These are phyloP conservation scores for Xanthoceras sorbifolium DNA, from an alignment of 345 rosid genomes.

Conservation along the genomic window DNA sequence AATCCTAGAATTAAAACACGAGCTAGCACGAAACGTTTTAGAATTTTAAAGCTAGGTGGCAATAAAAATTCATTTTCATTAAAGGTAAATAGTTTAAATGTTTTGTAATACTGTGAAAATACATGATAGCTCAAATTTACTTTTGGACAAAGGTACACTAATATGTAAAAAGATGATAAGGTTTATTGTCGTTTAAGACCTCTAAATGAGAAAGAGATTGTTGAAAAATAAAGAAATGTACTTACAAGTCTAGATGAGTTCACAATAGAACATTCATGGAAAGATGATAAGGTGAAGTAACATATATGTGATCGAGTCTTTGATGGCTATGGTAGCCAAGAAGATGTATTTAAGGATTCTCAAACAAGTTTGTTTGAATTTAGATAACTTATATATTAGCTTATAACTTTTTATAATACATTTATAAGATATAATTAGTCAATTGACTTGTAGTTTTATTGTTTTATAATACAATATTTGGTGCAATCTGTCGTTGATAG, in stretches of 20 bases:
- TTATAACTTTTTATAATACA: background rate
- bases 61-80: slow-evolving; percentile 81
- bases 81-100: slow-evolving; percentile 50
- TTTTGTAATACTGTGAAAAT: background rate
- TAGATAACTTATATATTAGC: slow-evolving; percentile 6
- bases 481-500: slow-evolving; percentile 98
- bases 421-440: background rate
- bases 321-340: slow-evolving; percentile 75
- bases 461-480: slow-evolving; percentile 55
- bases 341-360: slow-evolving; percentile 87
- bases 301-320: slow-evolving; percentile 88
- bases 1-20: slow-evolving; percentile 89
- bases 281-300: slow-evolving; percentile 83
- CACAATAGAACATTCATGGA: no score
- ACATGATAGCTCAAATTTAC: background rate
- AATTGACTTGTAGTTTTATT: background rate
- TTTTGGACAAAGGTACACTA: background rate
- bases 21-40: slow-evolving; percentile 81
- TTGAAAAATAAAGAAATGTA: no score
- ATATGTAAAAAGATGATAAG: no score
- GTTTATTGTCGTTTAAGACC: no score
- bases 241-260: no score
- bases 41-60: slow-evolving; percentile 66
- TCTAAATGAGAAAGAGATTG: no score
- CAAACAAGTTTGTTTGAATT: slow-evolving; percentile 43